phyloP scores from a whole-genome alignment of 2,329 filamentous ascomycete species.

The Penicillium sp. region DNA sequence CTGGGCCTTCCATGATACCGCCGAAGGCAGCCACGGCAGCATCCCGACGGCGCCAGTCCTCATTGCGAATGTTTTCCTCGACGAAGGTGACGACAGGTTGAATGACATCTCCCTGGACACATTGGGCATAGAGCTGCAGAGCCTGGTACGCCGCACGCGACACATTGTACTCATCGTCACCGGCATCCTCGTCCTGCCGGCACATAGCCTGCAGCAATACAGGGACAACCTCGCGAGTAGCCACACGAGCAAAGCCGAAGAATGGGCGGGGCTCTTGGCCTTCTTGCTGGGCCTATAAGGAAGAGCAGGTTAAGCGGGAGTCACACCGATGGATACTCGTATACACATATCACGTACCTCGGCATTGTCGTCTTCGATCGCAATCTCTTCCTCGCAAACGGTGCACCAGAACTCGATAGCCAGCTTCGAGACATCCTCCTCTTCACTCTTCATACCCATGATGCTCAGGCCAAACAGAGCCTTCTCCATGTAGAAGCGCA shows the following conservation, averaged over 20 bases:
- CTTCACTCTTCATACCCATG: constrained; percentile 95
- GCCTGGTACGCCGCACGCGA: constrained; percentile 95
- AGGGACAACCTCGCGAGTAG: constrained; percentile 89
- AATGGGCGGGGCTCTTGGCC: constrained; percentile 83
- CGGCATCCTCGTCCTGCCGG: constrained; percentile 95
- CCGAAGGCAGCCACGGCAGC: constrained; percentile 96
- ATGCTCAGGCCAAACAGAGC: constrained; percentile 96
- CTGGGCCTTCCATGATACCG: constrained; percentile 97
- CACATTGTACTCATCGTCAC: constrained; percentile 96
- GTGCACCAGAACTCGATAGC: constrained; percentile 99
- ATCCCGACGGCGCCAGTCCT: constrained; percentile 94
- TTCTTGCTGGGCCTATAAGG: constrained; percentile 59
- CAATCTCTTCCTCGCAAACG: constrained; percentile 98
- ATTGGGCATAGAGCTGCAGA: constrained; percentile 90
- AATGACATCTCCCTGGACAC: constrained; percentile 80
- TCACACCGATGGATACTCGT: constrained; percentile 4
- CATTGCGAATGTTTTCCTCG: constrained; percentile 80
- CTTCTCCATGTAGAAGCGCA: constrained; percentile 99
- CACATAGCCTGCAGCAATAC: constrained; percentile 84
- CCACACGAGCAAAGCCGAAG: constrained; percentile 93
- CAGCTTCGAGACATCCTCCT: constrained; percentile 96
- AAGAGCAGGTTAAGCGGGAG: neutral
- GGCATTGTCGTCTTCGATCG: constrained; percentile 94
- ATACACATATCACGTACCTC: constrained; percentile 52
- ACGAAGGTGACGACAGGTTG: constrained; percentile 85